phyloP scores from a whole-genome alignment of 805 yeast species.

The Wickerhamiella australiensis region DNA sequence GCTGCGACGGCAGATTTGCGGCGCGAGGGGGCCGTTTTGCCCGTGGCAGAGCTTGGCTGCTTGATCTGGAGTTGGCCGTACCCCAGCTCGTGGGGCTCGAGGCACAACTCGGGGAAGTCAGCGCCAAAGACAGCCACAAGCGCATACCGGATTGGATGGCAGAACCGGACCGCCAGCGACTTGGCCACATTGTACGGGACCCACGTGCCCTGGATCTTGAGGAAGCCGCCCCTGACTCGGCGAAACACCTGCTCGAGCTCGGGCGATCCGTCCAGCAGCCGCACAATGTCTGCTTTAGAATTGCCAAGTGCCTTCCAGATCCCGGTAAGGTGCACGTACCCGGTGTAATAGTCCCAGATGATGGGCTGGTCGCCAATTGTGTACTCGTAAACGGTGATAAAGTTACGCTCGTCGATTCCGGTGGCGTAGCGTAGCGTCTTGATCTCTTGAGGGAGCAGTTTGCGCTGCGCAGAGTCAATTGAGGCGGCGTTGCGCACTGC shows the following conservation, averaged over 20 bases:
- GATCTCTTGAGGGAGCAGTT: constrained; percentile 19
- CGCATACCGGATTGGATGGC: constrained; percentile 63
- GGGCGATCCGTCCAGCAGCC: constrained; percentile 51
- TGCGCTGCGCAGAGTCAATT: constrained; percentile 16
- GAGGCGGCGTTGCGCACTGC: constrained; percentile 16
- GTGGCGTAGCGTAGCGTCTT: constrained; percentile 43
- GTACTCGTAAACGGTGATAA: constrained; percentile 60
- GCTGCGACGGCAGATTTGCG: background rate
- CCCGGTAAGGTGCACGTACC: constrained; percentile 79
- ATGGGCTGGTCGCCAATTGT: constrained; percentile 57
- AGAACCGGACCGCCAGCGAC: constrained; percentile 56
- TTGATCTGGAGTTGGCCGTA: constrained; percentile 46
- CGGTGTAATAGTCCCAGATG: constrained; percentile 77
- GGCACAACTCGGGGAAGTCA: constrained; percentile 49
- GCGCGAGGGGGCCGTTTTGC: background rate
- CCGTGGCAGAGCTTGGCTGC: background rate
- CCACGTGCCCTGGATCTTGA: constrained; percentile 94
- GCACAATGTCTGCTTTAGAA: constrained; percentile 64
- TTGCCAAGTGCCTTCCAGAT: constrained; percentile 69
- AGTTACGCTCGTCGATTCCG: constrained; percentile 58
- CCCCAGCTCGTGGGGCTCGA: constrained; percentile 47
- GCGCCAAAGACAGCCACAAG: constrained; percentile 71
- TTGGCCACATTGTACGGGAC: constrained; percentile 59
- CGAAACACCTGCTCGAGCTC: constrained; percentile 49
- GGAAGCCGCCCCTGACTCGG: constrained; percentile 79